phyloP scores from a whole-genome alignment of 805 yeast species.

The Komagataella phaffii region DNA sequence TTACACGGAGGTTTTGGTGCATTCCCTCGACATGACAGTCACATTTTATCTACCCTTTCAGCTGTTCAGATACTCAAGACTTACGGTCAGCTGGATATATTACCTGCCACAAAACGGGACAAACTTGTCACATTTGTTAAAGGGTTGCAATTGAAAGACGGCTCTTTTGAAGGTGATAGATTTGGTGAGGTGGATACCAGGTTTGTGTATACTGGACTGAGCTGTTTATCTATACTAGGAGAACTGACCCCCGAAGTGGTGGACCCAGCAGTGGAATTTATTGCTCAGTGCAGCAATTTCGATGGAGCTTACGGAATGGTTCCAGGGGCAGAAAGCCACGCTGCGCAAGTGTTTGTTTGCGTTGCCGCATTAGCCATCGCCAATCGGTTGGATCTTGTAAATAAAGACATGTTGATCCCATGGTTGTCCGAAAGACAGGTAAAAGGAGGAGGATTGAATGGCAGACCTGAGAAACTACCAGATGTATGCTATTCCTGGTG shows the following conservation, averaged over 20 bases:
- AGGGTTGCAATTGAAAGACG: constrained; percentile 39
- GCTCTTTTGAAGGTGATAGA: constrained; percentile 80
- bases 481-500: constrained; percentile 99
- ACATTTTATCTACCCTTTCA: constrained; percentile 70
- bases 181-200: constrained; percentile 92
- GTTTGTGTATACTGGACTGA: constrained; percentile 74
- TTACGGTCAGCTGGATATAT: constrained; percentile 38
- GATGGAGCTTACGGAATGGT: constrained; percentile 93
- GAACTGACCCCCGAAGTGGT: constrained; percentile 35
- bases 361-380: constrained; percentile 68
- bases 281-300: constrained; percentile 65
- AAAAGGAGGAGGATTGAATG: constrained; percentile 82
- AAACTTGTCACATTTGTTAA: constrained; percentile 23
- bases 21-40: constrained; percentile 82
- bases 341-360: constrained; percentile 85
- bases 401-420: constrained; percentile 43
- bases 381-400: constrained; percentile 35
- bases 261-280: constrained; percentile 52
- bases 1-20: constrained; percentile 78
- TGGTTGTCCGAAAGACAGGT: constrained; percentile 93
- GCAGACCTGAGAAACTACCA: constrained; percentile 89
- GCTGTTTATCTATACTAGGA: constrained; percentile 58
- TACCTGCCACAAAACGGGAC: constrained; percentile 7
- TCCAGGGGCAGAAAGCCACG: constrained; percentile 93
- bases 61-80: constrained; percentile 72